Conservation (phyloP, 2,329 filamentous ascomycete genomes). For the Talaromyces sp. region DNA sequence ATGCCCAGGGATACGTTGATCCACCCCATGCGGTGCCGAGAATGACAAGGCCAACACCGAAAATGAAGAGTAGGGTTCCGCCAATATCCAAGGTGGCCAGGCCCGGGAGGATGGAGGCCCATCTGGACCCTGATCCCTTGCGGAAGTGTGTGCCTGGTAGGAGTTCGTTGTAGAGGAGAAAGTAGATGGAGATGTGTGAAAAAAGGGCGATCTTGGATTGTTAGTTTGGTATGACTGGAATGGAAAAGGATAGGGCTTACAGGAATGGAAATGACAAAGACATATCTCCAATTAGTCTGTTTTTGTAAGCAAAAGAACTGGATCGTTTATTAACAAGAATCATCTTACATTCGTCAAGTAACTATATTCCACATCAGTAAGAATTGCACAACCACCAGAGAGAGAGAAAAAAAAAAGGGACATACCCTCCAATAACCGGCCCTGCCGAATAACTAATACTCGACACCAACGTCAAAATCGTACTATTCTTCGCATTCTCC, state of each 20-base stretch:
- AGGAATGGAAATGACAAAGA: conserved; percentile 60
- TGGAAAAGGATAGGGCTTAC: conserved; percentile 42
- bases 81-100: conserved; percentile 53
- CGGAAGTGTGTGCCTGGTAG: conserved; percentile 46
- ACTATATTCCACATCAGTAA: conserved; percentile 10
- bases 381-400: conserved; percentile 4
- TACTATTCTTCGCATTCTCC: conserved; percentile 60
- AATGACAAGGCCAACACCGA: conserved; percentile 50
- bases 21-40: conserved; percentile 55
- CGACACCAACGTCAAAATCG: conserved; percentile 55
- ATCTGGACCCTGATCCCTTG: conserved; percentile 23
- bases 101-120: conserved; percentile 38
- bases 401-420: background rate
- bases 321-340: conserved; percentile 8
- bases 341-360: conserved; percentile 27
- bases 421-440: conserved; percentile 54
- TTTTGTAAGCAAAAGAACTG: conserved; percentile 33
- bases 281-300: conserved; percentile 58
- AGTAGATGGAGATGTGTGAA: conserved; percentile 49
- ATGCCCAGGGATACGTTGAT: conserved; percentile 48
- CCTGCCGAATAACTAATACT: conserved; percentile 58
- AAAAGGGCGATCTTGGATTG: conserved; percentile 38
- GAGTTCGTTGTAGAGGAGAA: conserved; percentile 55
- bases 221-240: conserved; percentile 32
- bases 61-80: conserved; percentile 53